Base-by-base conservation (phyloP, 2,329 filamentous ascomycete species). In the Lachnellula arida region DNA sequence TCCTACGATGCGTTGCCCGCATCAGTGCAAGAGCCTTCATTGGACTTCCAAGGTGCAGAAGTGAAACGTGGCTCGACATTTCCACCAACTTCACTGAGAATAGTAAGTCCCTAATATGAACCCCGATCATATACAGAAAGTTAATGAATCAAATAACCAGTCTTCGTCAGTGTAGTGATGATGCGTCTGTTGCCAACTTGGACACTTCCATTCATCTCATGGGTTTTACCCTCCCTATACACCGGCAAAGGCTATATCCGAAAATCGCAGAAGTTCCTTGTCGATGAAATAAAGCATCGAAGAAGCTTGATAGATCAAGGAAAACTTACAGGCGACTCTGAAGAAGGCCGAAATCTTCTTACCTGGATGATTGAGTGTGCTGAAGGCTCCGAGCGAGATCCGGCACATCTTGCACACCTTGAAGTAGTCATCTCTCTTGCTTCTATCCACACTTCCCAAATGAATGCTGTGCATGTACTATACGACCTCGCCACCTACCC, bases 401-500 rank as follows among this genome's bases (percentile, higher is more conserved):
- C 12, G 23, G 8, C 19, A 6, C 9, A 53, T 28, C 25, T 56
- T 12, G 49, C 46, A 42, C 54, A 52, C 34, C 22, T 47, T 11
- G 51, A 40, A 22, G 11, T 48, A 6, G 23, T 53, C 22, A 11
- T 47, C 4, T 53, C 51, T 32, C 51, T 60, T 5, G 52, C 58
- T 14, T 46, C 52, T 23, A 53, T 57, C 23, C 55, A 60, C 34
- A 68, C 65, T 2, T 59, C 65, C n/a, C 59, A 60, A 11, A 58
- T 68, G 35, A 66, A 58, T 43, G 60, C 61, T 15, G 65, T 64
- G 2, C 59, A 64, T 42, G 53, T 48, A 17, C 46, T 70, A 5
- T 61, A 68, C 47, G 67, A 69, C 46, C 49, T 70, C 1, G 39
- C 32, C 14, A 44, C 51, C 55, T 35, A 46, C 19, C 56, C 49